Base-by-base conservation (phyloP, 2,329 filamentous ascomycete species). In the Thielaviopsis euricoi region DNA sequence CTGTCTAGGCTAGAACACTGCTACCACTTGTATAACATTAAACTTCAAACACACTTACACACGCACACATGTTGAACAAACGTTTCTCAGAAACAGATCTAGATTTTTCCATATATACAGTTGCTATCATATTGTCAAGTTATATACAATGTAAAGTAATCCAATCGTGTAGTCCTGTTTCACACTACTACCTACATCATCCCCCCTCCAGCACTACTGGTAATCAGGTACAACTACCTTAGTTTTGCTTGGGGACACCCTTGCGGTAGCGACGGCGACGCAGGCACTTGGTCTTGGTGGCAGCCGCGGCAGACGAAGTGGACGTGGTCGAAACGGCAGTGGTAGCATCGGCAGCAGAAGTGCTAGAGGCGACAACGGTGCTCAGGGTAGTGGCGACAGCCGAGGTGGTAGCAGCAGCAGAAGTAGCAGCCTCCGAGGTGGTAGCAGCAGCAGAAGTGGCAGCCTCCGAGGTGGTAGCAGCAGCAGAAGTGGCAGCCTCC, bases 211-310 rank as follows among this genome's bases (percentile, higher is more conserved):
- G 29, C 6, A 33, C 12, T 33, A 33, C 29, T 33, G 7, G 37
- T 43, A 43, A 15, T 15, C 17, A 17, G 17, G 17, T 43, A 43
- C 37, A 10, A n/a, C 37, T 5, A 43, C 9, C 17, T 43, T 43
- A 43, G 15, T 43, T 15, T 2, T 15, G 17, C 17, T 43, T 56
- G 10, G 56, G 50, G 26, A 33, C 17, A 29, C 56, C 37, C 56
- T 58, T 58, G 23, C 55, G 58, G 51, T 57, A 26, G 43, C 51
- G 46, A 22, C 58, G 58, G 17, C 58, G 58, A 33, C 51, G 51
- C 43, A 53, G 40, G 26, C 58, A 60, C 53, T 55, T 55, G 17
- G 53, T 25, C 22, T 25, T 49, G 53, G 22, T 55, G 53, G 58
- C 29, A 3, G 29, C 12, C 13, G 58, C 26, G 2, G 26, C 55